These are phyloP conservation scores for Xylaria grammica DNA, from an alignment of 495 filamentous ascomycete species.

Conservation along the genomic window DNA sequence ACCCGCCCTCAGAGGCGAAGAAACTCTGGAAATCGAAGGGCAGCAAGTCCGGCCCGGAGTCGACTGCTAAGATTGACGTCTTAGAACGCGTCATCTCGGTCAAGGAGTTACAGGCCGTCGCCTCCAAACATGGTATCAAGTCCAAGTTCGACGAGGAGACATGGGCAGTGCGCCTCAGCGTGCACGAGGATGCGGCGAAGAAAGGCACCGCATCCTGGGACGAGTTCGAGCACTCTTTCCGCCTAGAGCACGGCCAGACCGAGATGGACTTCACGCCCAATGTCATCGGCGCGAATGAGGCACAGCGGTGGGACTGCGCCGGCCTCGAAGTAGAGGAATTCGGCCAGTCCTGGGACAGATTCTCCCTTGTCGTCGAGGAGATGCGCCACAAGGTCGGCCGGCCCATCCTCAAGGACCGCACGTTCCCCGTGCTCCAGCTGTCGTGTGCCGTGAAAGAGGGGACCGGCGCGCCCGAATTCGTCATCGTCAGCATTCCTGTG, in stretches of 20 bases:
- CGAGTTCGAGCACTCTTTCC: conserved; percentile 68
- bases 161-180: conserved; percentile 71
- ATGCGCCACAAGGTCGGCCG: conserved; percentile 57
- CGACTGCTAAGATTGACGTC: conserved; percentile 52
- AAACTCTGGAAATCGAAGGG: conserved; percentile 50
- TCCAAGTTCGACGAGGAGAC: conserved; percentile 52
- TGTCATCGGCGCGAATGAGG: conserved; percentile 59
- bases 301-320: conserved; percentile 59
- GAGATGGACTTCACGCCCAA: conserved; percentile 76
- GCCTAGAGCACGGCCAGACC: conserved; percentile 66
- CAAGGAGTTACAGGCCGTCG: conserved; percentile 39
- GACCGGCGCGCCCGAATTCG: conserved; percentile 42
- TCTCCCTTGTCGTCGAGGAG: conserved; percentile 56
- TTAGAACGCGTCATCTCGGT: conserved; percentile 48
- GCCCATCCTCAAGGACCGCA: conserved; percentile 57
- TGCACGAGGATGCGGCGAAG: conserved; percentile 59
- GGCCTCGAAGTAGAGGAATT: conserved; percentile 44
- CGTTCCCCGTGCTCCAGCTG: conserved; percentile 60
- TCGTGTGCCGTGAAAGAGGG: conserved; percentile 32
- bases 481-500: conserved; percentile 63
- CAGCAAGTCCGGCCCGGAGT: conserved; percentile 51
- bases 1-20: conserved; percentile 29
- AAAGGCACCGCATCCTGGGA: conserved; percentile 66
- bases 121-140: not conserved
- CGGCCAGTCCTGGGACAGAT: conserved; percentile 50